Evolutionary conservation across 2,329 filamentous ascomycete genomes (phyloP).

Genomic region (Stromatinia cepivora): DNA sequence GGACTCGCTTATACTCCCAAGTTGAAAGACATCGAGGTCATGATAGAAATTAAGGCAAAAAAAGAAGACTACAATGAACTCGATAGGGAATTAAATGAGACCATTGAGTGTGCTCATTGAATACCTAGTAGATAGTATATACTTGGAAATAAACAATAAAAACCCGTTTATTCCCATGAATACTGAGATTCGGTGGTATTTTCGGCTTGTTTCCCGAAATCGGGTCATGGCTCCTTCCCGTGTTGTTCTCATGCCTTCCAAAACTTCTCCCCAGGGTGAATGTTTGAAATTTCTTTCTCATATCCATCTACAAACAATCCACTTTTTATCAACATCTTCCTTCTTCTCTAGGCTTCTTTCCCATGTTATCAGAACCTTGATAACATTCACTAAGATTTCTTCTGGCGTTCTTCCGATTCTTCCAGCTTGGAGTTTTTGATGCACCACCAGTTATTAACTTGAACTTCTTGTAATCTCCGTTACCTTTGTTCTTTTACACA

Average conservation of each 20-base stretch:
- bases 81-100: neutral
- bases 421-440: neutral
- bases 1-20: neutral
- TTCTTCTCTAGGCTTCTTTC: conserved; percentile 10
- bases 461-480: neutral
- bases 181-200: neutral
- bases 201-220: neutral
- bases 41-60: neutral
- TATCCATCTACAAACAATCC: neutral
- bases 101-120: neutral
- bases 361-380: neutral
- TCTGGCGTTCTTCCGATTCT: neutral
- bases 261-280: neutral
- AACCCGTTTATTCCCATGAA: neutral
- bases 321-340: neutral
- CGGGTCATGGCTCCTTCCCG: neutral
- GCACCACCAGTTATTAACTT: neutral
- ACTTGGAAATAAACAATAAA: neutral
- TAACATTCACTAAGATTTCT: conserved; percentile 6
- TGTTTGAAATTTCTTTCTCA: neutral
- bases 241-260: neutral
- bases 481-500: conserved; percentile 8
- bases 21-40: neutral
- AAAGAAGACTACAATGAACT: neutral
- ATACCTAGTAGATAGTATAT: neutral